These are phyloP conservation scores for Ophiostoma pallidulum DNA, from an alignment of 2,329 filamentous ascomycete genomes.

Conservation along the genomic window DNA sequence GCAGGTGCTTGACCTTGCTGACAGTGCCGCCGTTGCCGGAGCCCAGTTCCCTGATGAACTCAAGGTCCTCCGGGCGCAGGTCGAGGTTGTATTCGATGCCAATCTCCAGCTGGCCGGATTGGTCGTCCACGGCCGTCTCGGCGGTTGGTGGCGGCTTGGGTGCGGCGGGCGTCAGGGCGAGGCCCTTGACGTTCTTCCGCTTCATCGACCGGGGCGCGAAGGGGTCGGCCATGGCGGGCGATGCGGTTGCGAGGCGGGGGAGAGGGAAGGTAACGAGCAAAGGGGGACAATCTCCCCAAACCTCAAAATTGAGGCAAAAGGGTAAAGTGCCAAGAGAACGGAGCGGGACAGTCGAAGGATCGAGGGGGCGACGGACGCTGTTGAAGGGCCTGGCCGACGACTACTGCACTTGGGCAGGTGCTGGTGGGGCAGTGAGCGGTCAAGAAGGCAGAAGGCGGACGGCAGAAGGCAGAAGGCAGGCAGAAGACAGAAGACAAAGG, in stretches of 20 bases:
- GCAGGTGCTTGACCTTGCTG: constrained; percentile 92
- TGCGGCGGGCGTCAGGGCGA: constrained; percentile 72
- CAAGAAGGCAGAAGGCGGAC: not conserved
- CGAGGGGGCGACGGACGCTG: too few species aligned
- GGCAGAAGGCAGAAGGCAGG: too few species aligned
- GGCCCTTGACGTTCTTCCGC: constrained; percentile 94
- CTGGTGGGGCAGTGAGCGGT: not conserved
- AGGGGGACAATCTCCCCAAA: not conserved
- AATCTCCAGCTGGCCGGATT: constrained; percentile 73
- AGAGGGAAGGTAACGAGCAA: not conserved
- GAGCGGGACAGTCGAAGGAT: too few species aligned
- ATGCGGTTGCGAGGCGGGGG: not conserved
- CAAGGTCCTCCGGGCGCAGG: constrained; percentile 80
- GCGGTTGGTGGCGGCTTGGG: constrained; percentile 64
- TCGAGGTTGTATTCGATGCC: constrained; percentile 96
- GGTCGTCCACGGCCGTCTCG: constrained; percentile 52
- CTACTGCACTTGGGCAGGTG: too few species aligned
- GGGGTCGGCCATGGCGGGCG: constrained; percentile 45
- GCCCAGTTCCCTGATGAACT: constrained; percentile 88
- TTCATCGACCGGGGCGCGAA: constrained; percentile 77
- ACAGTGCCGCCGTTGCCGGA: constrained; percentile 96
- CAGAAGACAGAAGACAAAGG: not conserved
- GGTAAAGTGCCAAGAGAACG: not conserved
- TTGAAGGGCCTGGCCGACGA: too few species aligned
- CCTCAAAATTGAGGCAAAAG: not conserved